phyloP scores from a whole-genome alignment of 179 eudicot species.

The Heliamphora pulchella region DNA sequence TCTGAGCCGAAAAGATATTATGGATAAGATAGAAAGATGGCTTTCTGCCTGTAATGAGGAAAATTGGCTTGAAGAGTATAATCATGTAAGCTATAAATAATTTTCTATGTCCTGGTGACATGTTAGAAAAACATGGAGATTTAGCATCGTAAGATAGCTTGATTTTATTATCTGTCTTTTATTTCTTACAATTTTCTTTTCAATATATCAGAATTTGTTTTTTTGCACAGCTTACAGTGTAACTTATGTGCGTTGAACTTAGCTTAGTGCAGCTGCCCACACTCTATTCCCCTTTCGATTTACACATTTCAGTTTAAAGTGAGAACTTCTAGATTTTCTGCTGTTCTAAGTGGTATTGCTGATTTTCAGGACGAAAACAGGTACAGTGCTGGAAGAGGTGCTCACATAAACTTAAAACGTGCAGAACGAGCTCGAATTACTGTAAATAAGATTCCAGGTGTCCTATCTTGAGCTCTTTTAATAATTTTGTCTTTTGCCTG shows the following conservation, averaged over 20 bases:
- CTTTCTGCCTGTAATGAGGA: constrained; percentile 68
- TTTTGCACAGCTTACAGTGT: not conserved
- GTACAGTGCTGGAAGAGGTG: constrained; percentile 63
- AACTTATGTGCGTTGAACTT: too few species aligned
- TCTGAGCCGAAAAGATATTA: constrained; percentile 53
- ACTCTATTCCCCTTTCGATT: not conserved
- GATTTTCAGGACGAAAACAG: constrained; percentile 45
- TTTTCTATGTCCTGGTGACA: not conserved
- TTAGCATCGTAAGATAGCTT: not conserved
- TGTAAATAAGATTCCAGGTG: constrained; percentile 66
- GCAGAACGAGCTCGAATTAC: constrained; percentile 62
- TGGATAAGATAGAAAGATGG: constrained; percentile 58
- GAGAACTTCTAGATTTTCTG: not conserved
- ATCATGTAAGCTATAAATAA: constrained; percentile 32
- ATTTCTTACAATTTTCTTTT: not conserved
- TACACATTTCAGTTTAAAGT: constrained; percentile 1
- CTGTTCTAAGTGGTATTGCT: constrained; percentile 1
- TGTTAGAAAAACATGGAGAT: constrained; percentile 1
- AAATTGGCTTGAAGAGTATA: constrained; percentile 69
- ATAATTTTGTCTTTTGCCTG: constrained; percentile 1
- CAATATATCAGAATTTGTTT: not conserved
- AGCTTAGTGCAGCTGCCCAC: too few species aligned
- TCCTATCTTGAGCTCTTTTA: not conserved
- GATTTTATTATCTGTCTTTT: not conserved
- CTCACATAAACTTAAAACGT: constrained; percentile 58